Base-by-base conservation (phyloP, 202 grass and related monocot species). In the Dendrocalamus latiflorus region DNA sequence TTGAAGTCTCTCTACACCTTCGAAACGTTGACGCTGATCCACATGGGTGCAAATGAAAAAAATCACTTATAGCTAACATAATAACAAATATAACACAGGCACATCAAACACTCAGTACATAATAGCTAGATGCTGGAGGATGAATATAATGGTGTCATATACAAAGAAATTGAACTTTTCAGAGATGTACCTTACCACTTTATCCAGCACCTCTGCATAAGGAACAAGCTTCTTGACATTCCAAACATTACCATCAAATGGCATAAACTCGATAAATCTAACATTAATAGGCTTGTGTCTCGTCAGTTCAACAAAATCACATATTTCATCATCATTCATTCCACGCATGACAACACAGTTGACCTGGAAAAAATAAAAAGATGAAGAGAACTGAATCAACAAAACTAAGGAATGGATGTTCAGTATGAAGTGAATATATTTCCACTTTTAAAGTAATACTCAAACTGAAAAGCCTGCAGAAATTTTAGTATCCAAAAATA, bases 211-310 rank as follows among this genome's bases (percentile, higher is more conserved):
- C 83, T 98, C 95, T 67, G 85, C 95, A 87, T 98, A 98, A 50
- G 95, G 73, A 79, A 98, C 95, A 55, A 98, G 76, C 24, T 98
- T 98, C 87, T 95, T 98, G 62, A 91, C 72, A 87, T 95, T 98
- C 95, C 95, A 98, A 83, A 95, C 93, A 91, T 98, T 98, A 86
- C 95, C 95, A 91, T 98, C 93, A 78, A 98, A 98, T 47, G 95
- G 95, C 95, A 98, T 98, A 76, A 98, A 98, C 83, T 98, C 95
- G 62, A 98, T 98, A 88, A 98, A 98, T 80, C 95, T 88, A 86
- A 98, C 87, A 84, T 98, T 95, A 63, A 95, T 85, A 51, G 92
- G 90, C 45, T 91, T 98, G 43, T 93, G 50, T 88, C 85, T 98
- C 0, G 95, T 95, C 80, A 95, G 58, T 82, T 95, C 91, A 85